Conservation (phyloP, 78 protist species). For the Chrysochromulina tobinii region DNA sequence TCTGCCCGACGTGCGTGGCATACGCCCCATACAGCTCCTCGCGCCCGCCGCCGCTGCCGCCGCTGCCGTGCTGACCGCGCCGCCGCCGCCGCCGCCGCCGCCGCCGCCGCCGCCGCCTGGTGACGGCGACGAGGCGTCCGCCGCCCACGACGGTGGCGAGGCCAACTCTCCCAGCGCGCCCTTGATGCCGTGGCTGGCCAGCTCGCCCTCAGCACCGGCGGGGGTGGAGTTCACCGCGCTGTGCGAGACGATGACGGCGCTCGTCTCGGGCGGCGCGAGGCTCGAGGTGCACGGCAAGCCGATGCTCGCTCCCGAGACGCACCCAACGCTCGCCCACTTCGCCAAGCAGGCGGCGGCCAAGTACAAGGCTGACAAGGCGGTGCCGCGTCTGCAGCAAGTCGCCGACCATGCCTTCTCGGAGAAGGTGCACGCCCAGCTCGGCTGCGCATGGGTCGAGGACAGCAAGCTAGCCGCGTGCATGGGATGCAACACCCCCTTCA, state of each 20-base stretch:
- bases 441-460: neutral
- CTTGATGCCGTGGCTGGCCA: no score
- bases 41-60: neutral
- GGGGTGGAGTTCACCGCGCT: neutral
- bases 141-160: no score
- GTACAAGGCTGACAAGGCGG: neutral
- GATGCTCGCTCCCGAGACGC: neutral
- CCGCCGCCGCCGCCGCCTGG: neutral
- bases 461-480: neutral
- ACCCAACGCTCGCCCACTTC: neutral
- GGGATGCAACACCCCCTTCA: neutral
- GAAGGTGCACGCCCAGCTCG: no score
- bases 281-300: neutral
- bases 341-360: neutral
- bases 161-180: no score
- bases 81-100: neutral
- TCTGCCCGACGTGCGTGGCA: neutral
- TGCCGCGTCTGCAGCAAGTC: neutral
- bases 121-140: no score
- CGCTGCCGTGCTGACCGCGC: neutral
- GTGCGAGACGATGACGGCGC: neutral
- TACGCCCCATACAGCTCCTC: neutral
- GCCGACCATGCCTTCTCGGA: no score
- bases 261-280: neutral
- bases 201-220: no score